Percentiles rank a stretch among this genome's conserved stretches.
phyloP scores from a whole-genome alignment of 1,284 basidiomycete genomes.

The Coriolopsis trogii region DNA sequence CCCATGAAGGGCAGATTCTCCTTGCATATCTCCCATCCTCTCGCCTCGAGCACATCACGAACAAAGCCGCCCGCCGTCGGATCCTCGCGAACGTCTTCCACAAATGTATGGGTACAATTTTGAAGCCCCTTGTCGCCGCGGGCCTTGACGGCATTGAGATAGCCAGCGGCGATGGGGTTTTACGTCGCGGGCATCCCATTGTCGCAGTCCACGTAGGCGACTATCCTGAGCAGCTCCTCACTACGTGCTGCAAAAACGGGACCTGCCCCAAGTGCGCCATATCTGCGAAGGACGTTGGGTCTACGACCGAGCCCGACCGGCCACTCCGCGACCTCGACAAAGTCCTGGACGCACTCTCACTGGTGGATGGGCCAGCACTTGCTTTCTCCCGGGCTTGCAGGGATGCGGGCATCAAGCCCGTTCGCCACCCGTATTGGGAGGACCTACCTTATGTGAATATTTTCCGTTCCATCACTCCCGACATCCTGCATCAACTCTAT shows the following conservation, averaged over 20 bases:
- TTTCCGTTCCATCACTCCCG: slow-evolving; percentile 26
- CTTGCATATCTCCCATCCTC: not conserved
- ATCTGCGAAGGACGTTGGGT: not conserved
- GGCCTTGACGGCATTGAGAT: slow-evolving; percentile 36
- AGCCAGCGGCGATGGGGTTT: slow-evolving; percentile 37
- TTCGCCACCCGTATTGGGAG: not conserved
- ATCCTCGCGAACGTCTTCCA: slow-evolving; percentile 39
- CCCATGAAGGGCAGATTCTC: not conserved
- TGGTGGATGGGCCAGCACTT: not conserved
- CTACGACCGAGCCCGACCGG: not conserved
- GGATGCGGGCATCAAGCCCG: slow-evolving; percentile 33
- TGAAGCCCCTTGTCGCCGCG: slow-evolving; percentile 34
- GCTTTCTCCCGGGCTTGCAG: not conserved
- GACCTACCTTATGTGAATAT: slow-evolving; percentile 25
- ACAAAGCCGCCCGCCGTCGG: slow-evolving; percentile 6
- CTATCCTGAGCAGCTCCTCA: slow-evolving; percentile 43
- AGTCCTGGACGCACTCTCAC: not conserved
- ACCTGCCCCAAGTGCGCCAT: slow-evolving; percentile 23
- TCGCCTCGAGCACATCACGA: slow-evolving; percentile 31
- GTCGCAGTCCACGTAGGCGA: slow-evolving; percentile 46
- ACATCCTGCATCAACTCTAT: slow-evolving; percentile 30
- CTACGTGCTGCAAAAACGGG: slow-evolving; percentile 23
- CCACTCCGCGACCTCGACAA: not conserved
- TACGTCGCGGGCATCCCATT: slow-evolving; percentile 36
- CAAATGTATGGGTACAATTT: slow-evolving; percentile 43